Base-by-base conservation (phyloP, 371 early-diverging fungal genomes). In the Rhizopus stolonifer region DNA sequence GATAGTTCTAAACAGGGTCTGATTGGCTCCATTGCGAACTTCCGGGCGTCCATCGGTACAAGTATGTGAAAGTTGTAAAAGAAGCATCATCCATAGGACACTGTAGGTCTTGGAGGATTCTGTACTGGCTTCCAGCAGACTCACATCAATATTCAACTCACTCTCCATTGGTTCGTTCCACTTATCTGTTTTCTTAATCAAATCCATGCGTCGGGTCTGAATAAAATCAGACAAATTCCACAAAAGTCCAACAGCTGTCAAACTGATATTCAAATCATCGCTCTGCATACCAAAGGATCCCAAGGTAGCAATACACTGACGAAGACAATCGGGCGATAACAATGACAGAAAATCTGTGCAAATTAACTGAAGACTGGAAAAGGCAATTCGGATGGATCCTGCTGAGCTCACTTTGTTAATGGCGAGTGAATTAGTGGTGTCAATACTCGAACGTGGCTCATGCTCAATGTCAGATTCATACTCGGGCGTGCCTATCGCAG, bases 1-100 rank as follows among this genome's bases (percentile, higher is more conserved):
- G 31, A 99, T 87, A 0, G 98, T 92, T 25, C 97, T 79, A 64
- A 96, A 95, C 44, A 99, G 69, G 0, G 96, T 97, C 63, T 97
- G 97, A 46, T 89, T 91, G 26, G 96, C 94, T 4, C 93, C 89
- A 60, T 94, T 93, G 24, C 99, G 85, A 11, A 98, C 95, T 61
- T 96, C 97, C 3, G 93, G 93, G 4, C 98, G 80, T 21, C 71
- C 52, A 58, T 99, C 99, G 2, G 89, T 85, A 54, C 94, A 92
- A 10, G 95, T 81, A 19, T 81, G 77, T 4, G 91, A 85, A 13
- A 99, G 76, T 57, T 93, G 83, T 9, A 82, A 79, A 11, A 97
- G 74, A 10, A 96, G 72, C 1, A 90, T 67, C 82, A 94, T 86
- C 95, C 95, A 96, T 15, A 98, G 67, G 7, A 79, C 74, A 57